phyloP scores from a whole-genome alignment of 2,329 filamentous ascomycete species.

The Tolypocladium endophyticum region DNA sequence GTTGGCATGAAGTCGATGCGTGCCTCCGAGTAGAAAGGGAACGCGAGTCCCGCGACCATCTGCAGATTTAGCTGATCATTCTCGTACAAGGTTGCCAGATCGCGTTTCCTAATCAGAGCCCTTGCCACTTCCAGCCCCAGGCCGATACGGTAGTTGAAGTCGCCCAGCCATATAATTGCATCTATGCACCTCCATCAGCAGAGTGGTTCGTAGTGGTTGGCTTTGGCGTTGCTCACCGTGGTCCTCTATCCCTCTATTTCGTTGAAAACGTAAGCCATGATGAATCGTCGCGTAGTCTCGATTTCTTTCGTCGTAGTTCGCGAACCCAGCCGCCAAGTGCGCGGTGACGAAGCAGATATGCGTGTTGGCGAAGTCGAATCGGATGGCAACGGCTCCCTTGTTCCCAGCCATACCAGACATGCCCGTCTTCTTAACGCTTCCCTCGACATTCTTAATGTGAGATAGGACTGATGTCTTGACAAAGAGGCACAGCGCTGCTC shows the following conservation, averaged over 20 bases:
- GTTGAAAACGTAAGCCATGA: constrained; percentile 78
- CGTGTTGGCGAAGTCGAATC: constrained; percentile 88
- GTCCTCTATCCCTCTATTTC: constrained; percentile 82
- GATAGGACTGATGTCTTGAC: constrained; percentile 67
- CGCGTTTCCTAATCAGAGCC: constrained; percentile 58
- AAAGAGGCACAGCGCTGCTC: constrained; percentile 85
- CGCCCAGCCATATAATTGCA: constrained; percentile 85
- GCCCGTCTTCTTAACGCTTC: constrained; percentile 85
- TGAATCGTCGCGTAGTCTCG: constrained; percentile 86
- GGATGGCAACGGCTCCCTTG: constrained; percentile 93
- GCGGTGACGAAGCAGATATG: constrained; percentile 93
- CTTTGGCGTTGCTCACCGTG: constrained; percentile 47
- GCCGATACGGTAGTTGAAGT: constrained; percentile 97
- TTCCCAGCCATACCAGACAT: constrained; percentile 97
- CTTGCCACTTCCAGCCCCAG: constrained; percentile 69
- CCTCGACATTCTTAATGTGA: constrained; percentile 93
- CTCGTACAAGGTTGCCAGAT: constrained; percentile 73
- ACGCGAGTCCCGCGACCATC: constrained; percentile 86
- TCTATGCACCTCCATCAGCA: constrained; percentile 24
- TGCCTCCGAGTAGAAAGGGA: constrained; percentile 85
- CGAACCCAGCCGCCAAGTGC: constrained; percentile 89
- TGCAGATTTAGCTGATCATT: constrained; percentile 95
- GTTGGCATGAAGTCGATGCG: constrained; percentile 83
- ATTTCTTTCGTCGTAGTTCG: constrained; percentile 94
- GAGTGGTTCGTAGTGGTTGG: neutral